Percentiles rank a stretch among this genome's conserved stretches.
These are phyloP conservation scores for Litsea cubeba DNA, from an alignment of 164 flowering plant genomes.

Conservation along the genomic window DNA sequence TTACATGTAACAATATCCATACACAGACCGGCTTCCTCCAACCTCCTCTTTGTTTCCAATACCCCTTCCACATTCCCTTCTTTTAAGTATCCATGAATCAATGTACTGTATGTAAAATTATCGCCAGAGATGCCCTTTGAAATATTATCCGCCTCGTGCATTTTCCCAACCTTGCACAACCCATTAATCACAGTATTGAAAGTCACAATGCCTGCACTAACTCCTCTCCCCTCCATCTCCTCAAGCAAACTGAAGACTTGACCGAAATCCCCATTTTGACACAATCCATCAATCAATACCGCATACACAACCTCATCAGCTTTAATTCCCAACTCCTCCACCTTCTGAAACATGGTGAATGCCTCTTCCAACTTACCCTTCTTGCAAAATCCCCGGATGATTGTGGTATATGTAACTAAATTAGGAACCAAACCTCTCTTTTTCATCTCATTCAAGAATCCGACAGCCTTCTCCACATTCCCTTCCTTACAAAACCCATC, in stretches of 20 bases:
- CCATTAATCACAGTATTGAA: constrained; percentile 75
- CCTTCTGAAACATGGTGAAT: constrained; percentile 37
- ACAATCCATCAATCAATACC: constrained; percentile 59
- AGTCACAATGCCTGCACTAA: constrained; percentile 45
- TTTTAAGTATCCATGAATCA: constrained; percentile 57
- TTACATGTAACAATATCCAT: constrained; percentile 67
- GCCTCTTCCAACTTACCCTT: constrained; percentile 72
- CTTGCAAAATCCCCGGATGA: constrained; percentile 60
- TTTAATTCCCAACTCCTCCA: constrained; percentile 41
- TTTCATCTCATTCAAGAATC: constrained; percentile 58
- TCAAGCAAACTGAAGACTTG: constrained; percentile 46
- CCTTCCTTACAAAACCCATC: constrained; percentile 71
- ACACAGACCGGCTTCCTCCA: constrained; percentile 47
- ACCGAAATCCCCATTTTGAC: constrained; percentile 50
- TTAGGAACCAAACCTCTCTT: constrained; percentile 47
- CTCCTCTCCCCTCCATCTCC: constrained; percentile 63
- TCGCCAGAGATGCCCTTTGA: constrained; percentile 46
- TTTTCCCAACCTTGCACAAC: constrained; percentile 59
- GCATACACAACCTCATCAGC: constrained; percentile 67
- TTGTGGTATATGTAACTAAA: constrained; percentile 61
- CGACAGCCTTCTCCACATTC: constrained; percentile 62
- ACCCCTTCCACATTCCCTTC: constrained; percentile 43
- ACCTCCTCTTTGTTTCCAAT: constrained; percentile 44
- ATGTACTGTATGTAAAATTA: constrained; percentile 48
- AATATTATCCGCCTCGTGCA: constrained; percentile 50